A percentile compares a stretch with the other conserved stretches of the same genome.
Evolutionary conservation across 2,329 filamentous ascomycete species (phyloP).

Genomic region (Trichoderma polysporum): DNA sequence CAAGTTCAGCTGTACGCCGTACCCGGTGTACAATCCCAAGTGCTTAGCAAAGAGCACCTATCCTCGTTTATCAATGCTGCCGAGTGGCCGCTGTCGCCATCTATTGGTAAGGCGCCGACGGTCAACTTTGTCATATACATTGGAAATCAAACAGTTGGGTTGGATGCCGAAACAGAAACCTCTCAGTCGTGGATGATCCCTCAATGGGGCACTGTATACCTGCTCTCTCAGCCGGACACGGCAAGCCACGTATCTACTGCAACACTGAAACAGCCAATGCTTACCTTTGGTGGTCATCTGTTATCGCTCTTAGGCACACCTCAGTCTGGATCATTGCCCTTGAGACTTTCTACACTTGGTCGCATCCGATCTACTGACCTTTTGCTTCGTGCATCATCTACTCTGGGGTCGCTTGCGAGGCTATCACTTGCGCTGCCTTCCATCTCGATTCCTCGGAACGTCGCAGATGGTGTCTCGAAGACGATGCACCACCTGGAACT

Average conservation of each 20-base stretch:
- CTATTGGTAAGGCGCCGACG: conserved; percentile 88
- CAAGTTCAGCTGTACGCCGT: conserved; percentile 94
- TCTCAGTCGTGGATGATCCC: conserved; percentile 83
- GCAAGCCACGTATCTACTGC: conserved; percentile 58
- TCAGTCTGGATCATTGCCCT: conserved; percentile 75
- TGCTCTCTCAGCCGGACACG: conserved; percentile 50
- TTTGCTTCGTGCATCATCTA: conserved; percentile 85
- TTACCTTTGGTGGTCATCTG: conserved; percentile 88
- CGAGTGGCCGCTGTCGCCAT: conserved; percentile 94
- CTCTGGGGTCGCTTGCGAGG: conserved; percentile 86
- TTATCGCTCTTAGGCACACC: conserved; percentile 85
- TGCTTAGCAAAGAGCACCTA: conserved; percentile 80
- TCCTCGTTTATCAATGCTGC: conserved; percentile 96
- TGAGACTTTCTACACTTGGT: conserved; percentile 79
- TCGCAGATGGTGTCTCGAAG: conserved; percentile 79
- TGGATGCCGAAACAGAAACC: conserved; percentile 45
- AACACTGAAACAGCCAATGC: conserved; percentile 73
- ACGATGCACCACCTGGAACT: conserved; percentile 75
- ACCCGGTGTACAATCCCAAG: conserved; percentile 60
- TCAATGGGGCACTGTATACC: conserved; percentile 80
- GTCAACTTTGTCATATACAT: conserved; percentile 95
- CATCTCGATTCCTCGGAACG: conserved; percentile 85
- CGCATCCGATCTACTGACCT: conserved; percentile 85
- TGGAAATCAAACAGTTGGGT: conserved; percentile 69
- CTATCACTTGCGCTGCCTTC: conserved; percentile 80